A percentile compares a stretch with the other conserved stretches of the same genome.
These are phyloP conservation scores for Coemansia sp. DNA, from an alignment of 192 early-diverging fungal genomes.

Conservation along the genomic window DNA sequence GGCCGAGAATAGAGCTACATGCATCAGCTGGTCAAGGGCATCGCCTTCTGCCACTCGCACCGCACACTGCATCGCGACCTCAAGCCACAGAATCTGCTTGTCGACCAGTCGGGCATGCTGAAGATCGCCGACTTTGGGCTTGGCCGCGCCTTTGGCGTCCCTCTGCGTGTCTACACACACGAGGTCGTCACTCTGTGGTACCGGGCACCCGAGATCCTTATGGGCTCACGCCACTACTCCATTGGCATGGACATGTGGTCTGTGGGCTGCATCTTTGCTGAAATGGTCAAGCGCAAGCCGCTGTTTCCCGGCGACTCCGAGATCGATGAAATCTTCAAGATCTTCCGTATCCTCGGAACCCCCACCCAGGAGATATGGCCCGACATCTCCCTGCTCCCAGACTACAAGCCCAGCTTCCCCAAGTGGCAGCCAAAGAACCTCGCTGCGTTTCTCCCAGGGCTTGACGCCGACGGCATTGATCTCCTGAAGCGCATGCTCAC, in stretches of 20 bases:
- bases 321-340: constrained; percentile 91
- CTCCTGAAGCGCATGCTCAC: constrained; percentile 70
- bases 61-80: constrained; percentile 96
- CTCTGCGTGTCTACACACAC: constrained; percentile 91
- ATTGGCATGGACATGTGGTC: constrained; percentile 98
- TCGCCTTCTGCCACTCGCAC: constrained; percentile 87
- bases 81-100: constrained; percentile 98
- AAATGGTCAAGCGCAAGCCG: constrained; percentile 78
- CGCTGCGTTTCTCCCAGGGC: constrained; percentile 43
- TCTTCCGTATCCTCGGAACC: constrained; percentile 84
- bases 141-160: constrained; percentile 87
- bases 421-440: constrained; percentile 64
- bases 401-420: constrained; percentile 82
- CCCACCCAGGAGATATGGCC: constrained; percentile 80
- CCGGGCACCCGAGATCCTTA: constrained; percentile 90
- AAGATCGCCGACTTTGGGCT: constrained; percentile 97
- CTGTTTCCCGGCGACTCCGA: constrained; percentile 91
- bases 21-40: constrained; percentile 83
- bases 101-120: constrained; percentile 81
- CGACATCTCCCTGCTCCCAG: constrained; percentile 68
- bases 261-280: constrained; percentile 96
- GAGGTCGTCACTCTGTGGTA: constrained; percentile 97
- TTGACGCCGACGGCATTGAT: constrained; percentile 70
- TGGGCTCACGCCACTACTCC: constrained; percentile 88
- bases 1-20: constrained; percentile 73